Base-by-base conservation (phyloP, 768 basidiomycete genomes). In the Mycena galopus region DNA sequence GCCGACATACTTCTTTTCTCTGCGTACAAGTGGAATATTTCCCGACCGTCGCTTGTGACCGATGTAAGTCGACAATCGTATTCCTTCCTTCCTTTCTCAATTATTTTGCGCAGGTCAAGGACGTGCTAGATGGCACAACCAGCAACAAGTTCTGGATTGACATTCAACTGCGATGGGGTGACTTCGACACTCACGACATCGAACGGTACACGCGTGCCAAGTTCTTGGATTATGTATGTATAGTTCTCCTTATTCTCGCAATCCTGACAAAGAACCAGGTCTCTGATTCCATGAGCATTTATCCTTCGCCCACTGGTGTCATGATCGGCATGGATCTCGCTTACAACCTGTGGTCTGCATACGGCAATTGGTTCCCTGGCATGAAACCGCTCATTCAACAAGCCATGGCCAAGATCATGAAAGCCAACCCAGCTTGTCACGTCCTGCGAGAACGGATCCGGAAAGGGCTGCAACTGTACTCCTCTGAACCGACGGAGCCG, bases 371-470 rank as follows among this genome's bases (percentile, higher is more conserved):
- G 96, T 98, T 98, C 93, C 98, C 98, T 17, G 97, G 98, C 56
- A 90, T 98, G 89, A 99, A 99, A 84, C 97, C 97, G 6, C 88
- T 99, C 72, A 93, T 99, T 69, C 97, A 98, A 81, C 97, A 98
- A 83, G 98, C 97, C 7, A 98, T 99, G 96, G 96, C 94, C 16
- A 99, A 99, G 88, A 94, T 99, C 81, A 97, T 99, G 96, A 99
- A 99, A 84, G 98, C 98, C 63, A 99, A 99, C 78, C 98, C 98
- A 29, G 98, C 98, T 17, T 92, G 94, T 65, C 98, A 99, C 80
- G 98, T 99, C 50, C 86, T 99, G 67, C 94, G 98, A 65, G 98
- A 99, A 84, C 98, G 98, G 84, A 98, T 99, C 77, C 91, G 98
- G 77, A 99, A 99, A 84, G 97, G 97, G 81, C 89, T 99, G 25